These are phyloP conservation scores for Boletus vermiculosoides DNA, from an alignment of 768 basidiomycete genomes.

Conservation along the genomic window DNA sequence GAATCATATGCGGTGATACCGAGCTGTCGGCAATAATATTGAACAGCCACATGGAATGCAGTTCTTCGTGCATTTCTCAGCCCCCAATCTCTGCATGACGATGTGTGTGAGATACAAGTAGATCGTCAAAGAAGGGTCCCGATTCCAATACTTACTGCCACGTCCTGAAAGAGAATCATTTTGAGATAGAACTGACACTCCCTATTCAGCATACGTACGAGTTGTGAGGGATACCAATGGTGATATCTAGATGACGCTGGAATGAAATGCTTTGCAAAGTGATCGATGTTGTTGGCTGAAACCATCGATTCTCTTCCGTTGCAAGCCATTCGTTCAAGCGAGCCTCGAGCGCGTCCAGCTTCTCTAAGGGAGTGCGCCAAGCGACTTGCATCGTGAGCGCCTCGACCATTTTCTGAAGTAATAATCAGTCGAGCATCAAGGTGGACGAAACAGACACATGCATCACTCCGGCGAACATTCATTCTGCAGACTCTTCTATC, in stretches of 20 bases:
- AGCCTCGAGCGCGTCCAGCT: conserved; percentile 67
- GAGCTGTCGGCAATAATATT: conserved; percentile 68
- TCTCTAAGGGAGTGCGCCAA: conserved; percentile 72
- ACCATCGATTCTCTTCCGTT: conserved; percentile 81
- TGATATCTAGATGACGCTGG: conserved; percentile 66
- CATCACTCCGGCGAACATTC: conserved; percentile 72
- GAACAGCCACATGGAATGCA: conserved; percentile 76
- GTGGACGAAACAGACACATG: conserved; percentile 27
- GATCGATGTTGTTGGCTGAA: conserved; percentile 62
- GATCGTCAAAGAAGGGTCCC: not conserved
- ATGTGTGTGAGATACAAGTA: conserved; percentile 4
- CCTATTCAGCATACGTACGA: conserved; percentile 32
- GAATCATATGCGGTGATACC: conserved; percentile 62
- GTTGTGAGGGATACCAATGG: conserved; percentile 61
- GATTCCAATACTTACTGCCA: conserved; percentile 32
- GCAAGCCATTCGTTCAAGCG: conserved; percentile 71
- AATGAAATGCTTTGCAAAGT: conserved; percentile 61
- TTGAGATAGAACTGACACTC: conserved; percentile 2
- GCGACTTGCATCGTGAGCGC: conserved; percentile 66
- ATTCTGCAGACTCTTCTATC: conserved; percentile 40
- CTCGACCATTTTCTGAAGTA: conserved; percentile 62
- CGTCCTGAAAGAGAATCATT: conserved; percentile 22
- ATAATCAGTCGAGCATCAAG: conserved; percentile 12
- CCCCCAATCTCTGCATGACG: conserved; percentile 52
- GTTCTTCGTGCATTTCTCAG: conserved; percentile 60